Evolutionary conservation across 768 basidiomycete species (phyloP).

Genomic region (Mycena rosella): DNA sequence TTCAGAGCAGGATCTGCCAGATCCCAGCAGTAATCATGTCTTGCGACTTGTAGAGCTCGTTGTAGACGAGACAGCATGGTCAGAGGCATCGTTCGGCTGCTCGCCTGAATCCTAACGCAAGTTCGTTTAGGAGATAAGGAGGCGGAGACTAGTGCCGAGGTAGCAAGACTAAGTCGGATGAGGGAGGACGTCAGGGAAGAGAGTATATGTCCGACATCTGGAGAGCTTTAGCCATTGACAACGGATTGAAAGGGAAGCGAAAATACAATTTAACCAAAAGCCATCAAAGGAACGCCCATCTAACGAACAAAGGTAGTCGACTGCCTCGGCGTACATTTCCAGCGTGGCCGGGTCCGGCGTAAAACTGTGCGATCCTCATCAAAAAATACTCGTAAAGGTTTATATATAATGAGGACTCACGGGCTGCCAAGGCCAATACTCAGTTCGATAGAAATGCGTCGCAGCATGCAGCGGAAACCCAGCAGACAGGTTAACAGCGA

Average conservation of each 20-base stretch:
- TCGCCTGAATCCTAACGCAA: slow-evolving; percentile 32
- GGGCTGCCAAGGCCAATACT: slow-evolving; percentile 41
- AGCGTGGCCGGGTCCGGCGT: slow-evolving; percentile 40
- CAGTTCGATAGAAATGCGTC: slow-evolving; percentile 39
- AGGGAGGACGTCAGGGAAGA: slow-evolving; percentile 39
- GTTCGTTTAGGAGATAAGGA: slow-evolving; percentile 22
- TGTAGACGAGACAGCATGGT: slow-evolving; percentile 34
- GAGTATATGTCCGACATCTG: slow-evolving; percentile 41
- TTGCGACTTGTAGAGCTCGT: slow-evolving; percentile 28
- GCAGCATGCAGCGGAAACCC: slow-evolving; percentile 40
- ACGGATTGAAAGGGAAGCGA: background rate
- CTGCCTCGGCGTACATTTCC: slow-evolving; percentile 39
- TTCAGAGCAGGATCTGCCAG: slow-evolving; percentile 33
- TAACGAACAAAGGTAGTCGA: slow-evolving; percentile 36
- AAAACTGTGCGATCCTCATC: slow-evolving; percentile 24
- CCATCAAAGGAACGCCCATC: slow-evolving; percentile 35
- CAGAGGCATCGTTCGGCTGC: slow-evolving; percentile 35
- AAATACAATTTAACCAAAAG: slow-evolving; percentile 39
- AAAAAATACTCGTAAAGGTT: background rate
- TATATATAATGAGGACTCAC: slow-evolving; percentile 8
- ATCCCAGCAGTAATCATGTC: slow-evolving; percentile 33
- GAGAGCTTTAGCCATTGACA: background rate
- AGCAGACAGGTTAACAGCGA: slow-evolving; percentile 38
- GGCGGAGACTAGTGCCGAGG: slow-evolving; percentile 28
- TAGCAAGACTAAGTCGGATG: slow-evolving; percentile 40